Evolutionary conservation across 2,329 filamentous ascomycete species (phyloP).

Genomic region (Neonectria sp.): DNA sequence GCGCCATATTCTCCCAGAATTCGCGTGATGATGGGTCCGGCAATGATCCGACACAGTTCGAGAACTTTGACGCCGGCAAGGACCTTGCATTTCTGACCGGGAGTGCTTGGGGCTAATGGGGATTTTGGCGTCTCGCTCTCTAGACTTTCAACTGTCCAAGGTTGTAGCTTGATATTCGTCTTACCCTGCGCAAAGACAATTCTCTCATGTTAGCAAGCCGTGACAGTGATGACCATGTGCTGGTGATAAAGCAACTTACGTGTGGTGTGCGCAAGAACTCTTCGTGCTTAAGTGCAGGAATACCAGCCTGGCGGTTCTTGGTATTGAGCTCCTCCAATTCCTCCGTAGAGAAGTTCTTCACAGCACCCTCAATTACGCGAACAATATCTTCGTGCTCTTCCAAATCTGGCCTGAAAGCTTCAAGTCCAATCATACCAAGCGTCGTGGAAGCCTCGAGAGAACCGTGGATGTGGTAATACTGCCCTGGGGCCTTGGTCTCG

Average conservation of each 20-base stretch:
- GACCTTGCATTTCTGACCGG: conserved; percentile 47
- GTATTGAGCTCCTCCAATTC: conserved; percentile 74
- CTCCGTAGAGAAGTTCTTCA: conserved; percentile 66
- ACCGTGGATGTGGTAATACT: conserved; percentile 83
- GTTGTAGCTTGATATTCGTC: conserved; percentile 56
- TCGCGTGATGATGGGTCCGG: conserved; percentile 80
- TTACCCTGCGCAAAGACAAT: conserved; percentile 57
- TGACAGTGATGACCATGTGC: not conserved
- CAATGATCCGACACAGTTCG: conserved; percentile 83
- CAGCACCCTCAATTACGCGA: conserved; percentile 70
- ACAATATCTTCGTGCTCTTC: conserved; percentile 73
- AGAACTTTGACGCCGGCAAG: conserved; percentile 78
- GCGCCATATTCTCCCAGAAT: conserved; percentile 84
- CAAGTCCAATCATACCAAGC: conserved; percentile 78
- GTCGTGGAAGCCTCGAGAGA: conserved; percentile 80
- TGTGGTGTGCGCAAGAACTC: conserved; percentile 70
- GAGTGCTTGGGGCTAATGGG: conserved; percentile 50
- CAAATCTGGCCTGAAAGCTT: conserved; percentile 72
- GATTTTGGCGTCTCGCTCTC: conserved; percentile 65
- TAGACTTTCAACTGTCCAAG: conserved; percentile 66
- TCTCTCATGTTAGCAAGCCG: conserved; percentile 1
- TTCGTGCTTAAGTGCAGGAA: conserved; percentile 71
- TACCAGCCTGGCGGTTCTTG: conserved; percentile 71
- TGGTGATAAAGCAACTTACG: conserved; percentile 41
- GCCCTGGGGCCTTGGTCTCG: conserved; percentile 74